Evolutionary conservation across 176 grass and related monocot species (phyloP), one percentile per base, ranked within the genome.

Genomic region (Aegilops sharonensis): DNA sequence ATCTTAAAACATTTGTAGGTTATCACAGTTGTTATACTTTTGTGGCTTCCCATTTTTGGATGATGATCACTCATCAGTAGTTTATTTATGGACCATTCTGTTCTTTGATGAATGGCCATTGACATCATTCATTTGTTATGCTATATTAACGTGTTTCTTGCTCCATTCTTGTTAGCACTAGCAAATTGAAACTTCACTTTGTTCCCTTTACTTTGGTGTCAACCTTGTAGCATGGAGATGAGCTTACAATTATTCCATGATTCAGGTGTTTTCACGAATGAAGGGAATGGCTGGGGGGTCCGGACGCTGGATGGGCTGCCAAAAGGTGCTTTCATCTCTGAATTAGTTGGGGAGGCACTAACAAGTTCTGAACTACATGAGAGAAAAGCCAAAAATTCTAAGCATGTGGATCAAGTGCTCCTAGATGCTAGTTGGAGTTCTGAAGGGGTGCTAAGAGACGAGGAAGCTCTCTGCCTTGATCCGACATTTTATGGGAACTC

Each of bases 261-360:
- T 85, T 24, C 63, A 97, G 92, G 91, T 94, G 40, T 97, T 94
- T 86, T 93, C 77, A 97, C 84, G 37, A 20, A 65, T 11, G 84
- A 94, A 66, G 86, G 88, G 57, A 97, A 90, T 78, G 95, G 95
- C 56, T 97, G 95, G 92, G 95, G 95, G 32, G 47, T 94, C 20
- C 72, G 84, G 0, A 84, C 91, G 8, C 64, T 91, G 70, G 92
- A 97, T 29, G 91, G 92, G 63, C 77, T 97, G 77, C 92, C 95
- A 54, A 94, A 90, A 92, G 95, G 95, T 50, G 56, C 90, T 42
- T 94, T 97, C 88, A 85, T 97, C 9, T 94, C 92, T 47, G 92
- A 94, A 72, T 97, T 88, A 87, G 92, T 80, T 75, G 95, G 95
- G 32, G 95, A 94, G 82, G 34, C 94, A 50, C 78, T 97, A 60